Conservation (phyloP, 2,329 filamentous ascomycete species). For the Fusarium redolens region DNA sequence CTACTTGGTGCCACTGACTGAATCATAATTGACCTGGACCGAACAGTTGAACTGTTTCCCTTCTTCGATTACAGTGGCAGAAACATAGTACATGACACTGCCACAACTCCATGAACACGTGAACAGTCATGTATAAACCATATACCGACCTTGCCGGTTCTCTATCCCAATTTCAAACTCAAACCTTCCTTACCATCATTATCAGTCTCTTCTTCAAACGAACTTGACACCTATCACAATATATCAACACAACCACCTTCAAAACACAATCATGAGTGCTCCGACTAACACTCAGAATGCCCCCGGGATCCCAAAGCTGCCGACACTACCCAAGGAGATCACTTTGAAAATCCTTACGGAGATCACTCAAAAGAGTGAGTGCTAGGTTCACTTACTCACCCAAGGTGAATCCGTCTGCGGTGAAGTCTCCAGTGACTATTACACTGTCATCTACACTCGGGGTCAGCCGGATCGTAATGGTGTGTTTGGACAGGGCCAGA, state of each 20-base stretch:
- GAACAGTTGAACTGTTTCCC: background rate
- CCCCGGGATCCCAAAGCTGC: background rate
- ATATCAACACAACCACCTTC: background rate
- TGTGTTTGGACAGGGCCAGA: background rate
- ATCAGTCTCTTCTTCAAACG: background rate
- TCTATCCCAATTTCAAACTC: background rate
- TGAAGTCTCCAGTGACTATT: background rate
- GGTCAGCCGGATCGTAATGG: background rate
- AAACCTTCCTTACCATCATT: background rate
- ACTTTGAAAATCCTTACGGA: conserved; percentile 9
- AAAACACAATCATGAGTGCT: background rate
- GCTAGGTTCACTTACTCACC: conserved; percentile 3
- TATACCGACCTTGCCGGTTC: background rate
- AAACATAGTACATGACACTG: background rate
- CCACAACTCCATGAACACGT: background rate
- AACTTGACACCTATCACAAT: background rate
- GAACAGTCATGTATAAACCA: background rate
- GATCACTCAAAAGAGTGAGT: background rate
- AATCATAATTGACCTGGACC: background rate
- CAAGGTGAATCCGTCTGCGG: conserved; percentile 2
- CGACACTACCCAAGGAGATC: background rate
- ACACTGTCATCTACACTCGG: conserved; percentile 25
- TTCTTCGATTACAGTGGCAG: background rate
- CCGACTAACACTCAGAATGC: background rate
- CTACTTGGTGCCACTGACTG: background rate